Evolutionary conservation across 2,329 filamentous ascomycete genomes (phyloP), one percentile per base, ranked within the genome.

Genomic region (Diplodia mutila): DNA sequence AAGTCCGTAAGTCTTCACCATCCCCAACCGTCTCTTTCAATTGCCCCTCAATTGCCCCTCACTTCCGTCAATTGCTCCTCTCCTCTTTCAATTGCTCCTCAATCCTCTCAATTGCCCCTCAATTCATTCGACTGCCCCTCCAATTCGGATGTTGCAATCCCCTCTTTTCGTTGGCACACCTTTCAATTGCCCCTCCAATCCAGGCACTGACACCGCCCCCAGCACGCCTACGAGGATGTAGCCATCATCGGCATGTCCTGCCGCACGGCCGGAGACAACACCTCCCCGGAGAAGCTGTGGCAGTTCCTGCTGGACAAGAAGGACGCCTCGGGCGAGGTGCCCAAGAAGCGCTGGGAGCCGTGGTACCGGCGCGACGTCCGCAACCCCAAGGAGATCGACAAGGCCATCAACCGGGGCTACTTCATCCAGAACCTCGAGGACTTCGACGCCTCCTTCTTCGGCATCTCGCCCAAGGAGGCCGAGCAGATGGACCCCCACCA

Each of bases 171-270:
- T n/a, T n/a, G n/a, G n/a, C n/a, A n/a, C n/a, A n/a, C n/a, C 29
- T 29, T 48, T 6, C 14, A 27, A 18, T 3, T 18, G 23, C 14
- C 25, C 25, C 48, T 7, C 29, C 29, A 11, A 7, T n/a, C n/a
- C n/a, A n/a, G n/a, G n/a, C n/a, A n/a, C 25, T 18, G 14, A 29
- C 18, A 21, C 53, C 1, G 16, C 18, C 8, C n/a, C n/a, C 29
- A 65, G 61, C 23, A 37, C 25, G 11, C 29, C 12, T 18, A 37
- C 37, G 68, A 69, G 25, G 73, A 74, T 54, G 71, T 79, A 18
- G 78, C 77, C 8, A 73, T 80, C 21, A 72, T 79, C 18, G 77
- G 78, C 5, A 72, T 78, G 67, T 72, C 72, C 6, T 80, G 77
- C 65, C 74, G 77, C 29, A 69, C 73, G 1, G 72, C 77, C 3